Evolutionary conservation across 495 filamentous ascomycete species (phyloP).

Genomic region (Hypomontagnella submonticulosa): DNA sequence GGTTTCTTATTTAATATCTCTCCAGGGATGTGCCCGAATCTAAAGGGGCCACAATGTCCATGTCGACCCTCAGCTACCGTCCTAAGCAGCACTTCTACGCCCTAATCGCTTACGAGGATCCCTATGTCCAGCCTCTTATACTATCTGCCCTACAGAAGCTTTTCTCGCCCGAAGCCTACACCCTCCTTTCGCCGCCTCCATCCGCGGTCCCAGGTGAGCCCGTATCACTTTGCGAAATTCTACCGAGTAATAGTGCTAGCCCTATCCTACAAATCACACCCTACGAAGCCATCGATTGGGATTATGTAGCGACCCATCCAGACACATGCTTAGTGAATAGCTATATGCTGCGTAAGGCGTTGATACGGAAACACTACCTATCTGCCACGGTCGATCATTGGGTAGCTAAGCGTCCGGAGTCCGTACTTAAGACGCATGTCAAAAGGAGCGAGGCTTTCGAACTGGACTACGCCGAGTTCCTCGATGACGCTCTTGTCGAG

Average conservation of each 20-base stretch:
- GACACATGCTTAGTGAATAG: conserved; percentile 74
- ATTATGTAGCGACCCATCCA: conserved; percentile 70
- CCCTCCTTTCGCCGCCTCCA: conserved; percentile 43
- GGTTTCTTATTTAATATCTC: conserved; percentile 38
- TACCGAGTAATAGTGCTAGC: conserved; percentile 54
- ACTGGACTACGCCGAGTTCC: conserved; percentile 94
- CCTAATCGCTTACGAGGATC: conserved; percentile 83
- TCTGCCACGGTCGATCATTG: conserved; percentile 81
- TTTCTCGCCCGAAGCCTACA: conserved; percentile 61
- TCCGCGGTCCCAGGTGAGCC: conserved; percentile 33
- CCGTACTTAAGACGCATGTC: conserved; percentile 71
- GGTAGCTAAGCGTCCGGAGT: conserved; percentile 81
- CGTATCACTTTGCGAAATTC: conserved; percentile 45
- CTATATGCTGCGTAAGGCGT: conserved; percentile 94
- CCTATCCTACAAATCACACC: conserved; percentile 79
- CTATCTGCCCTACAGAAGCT: conserved; percentile 71
- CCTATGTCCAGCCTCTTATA: conserved; percentile 86
- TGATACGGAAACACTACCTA: conserved; percentile 97
- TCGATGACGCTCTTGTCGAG: conserved; percentile 91
- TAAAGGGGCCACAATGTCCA: conserved; percentile 28
- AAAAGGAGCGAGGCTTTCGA: conserved; percentile 85
- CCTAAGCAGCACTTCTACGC: conserved; percentile 69
- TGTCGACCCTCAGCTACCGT: conserved; percentile 41
- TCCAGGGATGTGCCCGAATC: conserved; percentile 36
- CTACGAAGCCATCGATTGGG: conserved; percentile 89